Conservation (phyloP, 768 basidiomycete genomes). For the Hericium alpestre region DNA sequence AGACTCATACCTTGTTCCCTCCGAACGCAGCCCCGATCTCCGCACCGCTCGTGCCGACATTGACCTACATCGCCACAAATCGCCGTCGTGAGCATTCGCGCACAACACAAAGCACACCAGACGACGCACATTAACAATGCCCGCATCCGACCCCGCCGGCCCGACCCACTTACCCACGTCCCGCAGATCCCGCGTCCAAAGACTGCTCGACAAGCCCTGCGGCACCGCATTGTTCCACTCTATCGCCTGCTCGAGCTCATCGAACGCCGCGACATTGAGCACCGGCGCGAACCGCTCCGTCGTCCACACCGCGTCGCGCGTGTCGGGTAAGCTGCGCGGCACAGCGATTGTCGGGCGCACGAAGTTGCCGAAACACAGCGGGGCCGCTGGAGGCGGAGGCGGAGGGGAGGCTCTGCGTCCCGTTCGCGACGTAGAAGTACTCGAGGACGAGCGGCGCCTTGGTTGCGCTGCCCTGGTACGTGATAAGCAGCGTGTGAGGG, state of each 20-base stretch:
- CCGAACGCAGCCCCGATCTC: constrained; percentile 86
- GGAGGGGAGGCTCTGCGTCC: too few relatives aligned
- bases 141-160: constrained; percentile 78
- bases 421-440: too few relatives aligned
- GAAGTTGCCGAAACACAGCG: constrained; percentile 63
- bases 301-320: constrained; percentile 53
- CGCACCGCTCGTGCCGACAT: constrained; percentile 58
- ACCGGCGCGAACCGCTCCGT: constrained; percentile 87
- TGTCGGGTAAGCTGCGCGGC: constrained; percentile 41
- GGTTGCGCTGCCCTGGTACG: too few relatives aligned
- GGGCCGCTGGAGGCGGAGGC: too few relatives aligned
- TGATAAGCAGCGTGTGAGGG: too few relatives aligned
- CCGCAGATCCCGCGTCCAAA: constrained; percentile 82
- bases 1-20: constrained; percentile 69
- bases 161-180: constrained; percentile 90
- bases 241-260: constrained; percentile 79
- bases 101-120: not conserved
- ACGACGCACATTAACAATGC: constrained; percentile 76
- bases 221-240: constrained; percentile 84
- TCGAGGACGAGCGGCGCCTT: too few relatives aligned
- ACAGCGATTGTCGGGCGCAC: constrained; percentile 81
- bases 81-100: not conserved
- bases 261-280: constrained; percentile 76
- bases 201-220: constrained; percentile 83
- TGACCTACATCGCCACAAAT: constrained; percentile 32